Base-by-base conservation (phyloP, 805 yeast genomes). In the Candida multigemmis region DNA sequence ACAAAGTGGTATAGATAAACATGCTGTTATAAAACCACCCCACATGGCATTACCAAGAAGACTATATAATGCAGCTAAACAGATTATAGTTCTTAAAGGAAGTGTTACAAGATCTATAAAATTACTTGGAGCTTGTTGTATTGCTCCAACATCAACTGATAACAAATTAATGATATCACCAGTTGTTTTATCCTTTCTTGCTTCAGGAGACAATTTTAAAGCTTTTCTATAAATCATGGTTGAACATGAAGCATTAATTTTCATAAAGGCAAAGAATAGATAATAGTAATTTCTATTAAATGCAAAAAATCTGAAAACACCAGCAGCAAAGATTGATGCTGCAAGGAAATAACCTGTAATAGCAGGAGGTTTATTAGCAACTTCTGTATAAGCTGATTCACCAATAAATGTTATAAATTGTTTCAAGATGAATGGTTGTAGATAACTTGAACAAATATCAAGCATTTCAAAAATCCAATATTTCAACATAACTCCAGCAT, bases 91-190 rank as follows among this genome's bases (percentile, higher is more conserved):
- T 27, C 45, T 38, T 6, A 53, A 23, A 7, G 58, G 53, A 19
- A 44, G 44, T 5, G 44, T 34, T 5, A 50, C 15, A 17, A 42
- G 19, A 22, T 41, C 48, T 19, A 40, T 41, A 10, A 48, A 31
- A 25, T 36, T 31, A 13, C 22, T 26, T 19, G 41, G 37, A 22
- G 44, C 28, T 25, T 33, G 26, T 14, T 35, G 27, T 17, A 51
- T 25, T 7, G 37, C 28, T 18, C 26, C 21, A 8, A 48, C 35
- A 40, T 55, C 62, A 34, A 50, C 49, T 9, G 60, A 41, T 25
- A 54, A 32, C 28, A 53, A 47, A 36, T 49, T 54, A 16, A 55
- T 41, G 25, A 55, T 48, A 27, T 55, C 60, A 31, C 60, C 59
- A 3, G 53, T 48, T 5, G 55, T 31, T 29, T 50, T 53, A 22